Conservation (phyloP, 805 yeast genomes). For the Ogataea siamensis region DNA sequence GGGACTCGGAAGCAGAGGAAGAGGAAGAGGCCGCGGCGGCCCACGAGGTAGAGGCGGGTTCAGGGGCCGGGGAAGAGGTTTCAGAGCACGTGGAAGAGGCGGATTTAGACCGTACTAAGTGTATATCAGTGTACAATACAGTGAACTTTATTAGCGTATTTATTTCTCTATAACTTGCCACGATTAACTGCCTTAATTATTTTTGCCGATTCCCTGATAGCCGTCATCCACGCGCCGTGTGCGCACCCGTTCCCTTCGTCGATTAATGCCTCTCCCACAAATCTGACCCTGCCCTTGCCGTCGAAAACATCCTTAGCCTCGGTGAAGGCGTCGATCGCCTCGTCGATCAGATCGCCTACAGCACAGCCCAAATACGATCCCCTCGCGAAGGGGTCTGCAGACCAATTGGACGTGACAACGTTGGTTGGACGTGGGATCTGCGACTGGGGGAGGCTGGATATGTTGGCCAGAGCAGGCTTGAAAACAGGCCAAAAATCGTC, state of each 20-base stretch:
- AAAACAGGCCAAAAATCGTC: slow-evolving; percentile 44
- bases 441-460: slow-evolving; percentile 25
- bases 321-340: slow-evolving; percentile 36
- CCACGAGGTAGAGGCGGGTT: slow-evolving; percentile 22
- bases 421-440: slow-evolving; percentile 27
- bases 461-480: slow-evolving; percentile 39
- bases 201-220: slow-evolving; percentile 44
- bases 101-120: slow-evolving; percentile 34
- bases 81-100: slow-evolving; percentile 33
- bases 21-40: slow-evolving; percentile 36
- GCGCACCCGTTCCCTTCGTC: slow-evolving; percentile 56
- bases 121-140: slow-evolving; percentile 9
- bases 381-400: slow-evolving; percentile 48
- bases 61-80: slow-evolving; percentile 29
- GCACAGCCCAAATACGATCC: slow-evolving; percentile 43
- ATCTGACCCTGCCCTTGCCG: slow-evolving; percentile 41
- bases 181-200: slow-evolving; percentile 24
- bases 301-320: slow-evolving; percentile 42
- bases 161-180: slow-evolving; percentile 21
- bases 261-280: slow-evolving; percentile 57
- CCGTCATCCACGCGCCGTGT: slow-evolving; percentile 57
- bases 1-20: slow-evolving; percentile 53
- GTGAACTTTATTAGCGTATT: background rate
- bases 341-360: slow-evolving; percentile 28
- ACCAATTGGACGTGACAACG: slow-evolving; percentile 43